A percentile compares a stretch with the other conserved stretches of the same genome.
phyloP scores from a whole-genome alignment of 306 rosid genomes.

The Biancaea sappan region DNA sequence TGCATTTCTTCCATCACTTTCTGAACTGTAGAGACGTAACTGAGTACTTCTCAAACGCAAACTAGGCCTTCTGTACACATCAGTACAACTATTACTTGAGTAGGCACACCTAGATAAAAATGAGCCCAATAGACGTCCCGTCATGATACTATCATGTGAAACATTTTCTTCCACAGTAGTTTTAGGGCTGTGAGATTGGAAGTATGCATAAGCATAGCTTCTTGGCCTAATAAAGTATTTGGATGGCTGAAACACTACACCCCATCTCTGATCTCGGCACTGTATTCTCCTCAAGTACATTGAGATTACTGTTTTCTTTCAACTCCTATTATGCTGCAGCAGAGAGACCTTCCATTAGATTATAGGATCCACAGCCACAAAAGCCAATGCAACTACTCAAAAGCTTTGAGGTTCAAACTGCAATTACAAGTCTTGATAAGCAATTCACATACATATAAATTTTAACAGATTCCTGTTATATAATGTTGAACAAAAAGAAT shows the following conservation, averaged over 20 bases:
- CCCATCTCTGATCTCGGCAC: constrained; percentile 71
- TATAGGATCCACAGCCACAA: background rate
- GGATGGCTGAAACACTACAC: constrained; percentile 55
- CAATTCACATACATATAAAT: background rate
- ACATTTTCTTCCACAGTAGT: constrained; percentile 35
- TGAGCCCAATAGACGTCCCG: constrained; percentile 50
- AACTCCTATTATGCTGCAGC: constrained; percentile 45
- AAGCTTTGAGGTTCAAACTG: constrained; percentile 20
- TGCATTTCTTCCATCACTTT: constrained; percentile 87
- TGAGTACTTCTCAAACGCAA: constrained; percentile 48
- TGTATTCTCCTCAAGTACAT: constrained; percentile 82
- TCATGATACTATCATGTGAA: constrained; percentile 44
- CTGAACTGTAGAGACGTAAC: constrained; percentile 69
- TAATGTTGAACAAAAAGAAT: background rate
- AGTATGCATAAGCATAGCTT: constrained; percentile 38
- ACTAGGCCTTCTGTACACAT: constrained; percentile 37
- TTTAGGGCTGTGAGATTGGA: constrained; percentile 45
- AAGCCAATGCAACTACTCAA: background rate
- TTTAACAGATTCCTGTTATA: background rate
- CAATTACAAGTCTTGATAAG: background rate
- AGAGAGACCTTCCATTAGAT: constrained; percentile 37
- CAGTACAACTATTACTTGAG: constrained; percentile 39
- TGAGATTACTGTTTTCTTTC: constrained; percentile 43
- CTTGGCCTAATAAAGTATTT: constrained; percentile 54
- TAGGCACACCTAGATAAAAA: constrained; percentile 36